A percentile compares a stretch with the other conserved stretches of the same genome.
These are phyloP conservation scores for Fusarium tjaetaba DNA, from an alignment of 2,329 filamentous ascomycete genomes.

Conservation along the genomic window DNA sequence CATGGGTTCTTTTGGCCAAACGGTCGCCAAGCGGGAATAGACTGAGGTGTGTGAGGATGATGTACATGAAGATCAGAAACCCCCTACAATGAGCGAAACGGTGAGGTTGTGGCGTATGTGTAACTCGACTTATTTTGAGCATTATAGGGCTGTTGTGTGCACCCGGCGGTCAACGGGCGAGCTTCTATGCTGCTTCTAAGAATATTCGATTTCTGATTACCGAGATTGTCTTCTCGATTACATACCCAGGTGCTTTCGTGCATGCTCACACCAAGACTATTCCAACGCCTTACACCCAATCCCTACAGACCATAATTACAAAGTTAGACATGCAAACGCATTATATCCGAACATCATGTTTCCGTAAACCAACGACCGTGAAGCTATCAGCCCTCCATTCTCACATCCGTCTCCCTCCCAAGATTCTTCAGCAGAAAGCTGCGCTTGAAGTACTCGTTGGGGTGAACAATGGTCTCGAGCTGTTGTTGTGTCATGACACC, in stretches of 20 bases:
- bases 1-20: constrained; percentile 7
- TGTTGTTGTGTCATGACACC: constrained; percentile 77
- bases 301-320: constrained; percentile 20
- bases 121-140: not conserved
- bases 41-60: constrained; percentile 6
- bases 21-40: constrained; percentile 15
- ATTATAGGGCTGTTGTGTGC: not conserved
- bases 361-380: constrained; percentile 20
- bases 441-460: constrained; percentile 97
- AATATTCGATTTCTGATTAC: constrained; percentile 24
- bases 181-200: constrained; percentile 21
- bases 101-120: not conserved
- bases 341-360: constrained; percentile 23
- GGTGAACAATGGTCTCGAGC: constrained; percentile 94
- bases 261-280: constrained; percentile 1
- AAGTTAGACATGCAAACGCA: constrained; percentile 7
- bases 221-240: not conserved
- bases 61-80: constrained; percentile 5
- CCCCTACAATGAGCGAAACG: not conserved
- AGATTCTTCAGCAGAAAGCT: constrained; percentile 90
- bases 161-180: constrained; percentile 11
- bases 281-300: constrained; percentile 38
- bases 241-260: not conserved
- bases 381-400: constrained; percentile 62
- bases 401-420: constrained; percentile 63